Percentiles rank a stretch among this genome's conserved stretches.
Conservation (phyloP, 2,329 filamentous ascomycete genomes). For the Ramichloridium luteum region DNA sequence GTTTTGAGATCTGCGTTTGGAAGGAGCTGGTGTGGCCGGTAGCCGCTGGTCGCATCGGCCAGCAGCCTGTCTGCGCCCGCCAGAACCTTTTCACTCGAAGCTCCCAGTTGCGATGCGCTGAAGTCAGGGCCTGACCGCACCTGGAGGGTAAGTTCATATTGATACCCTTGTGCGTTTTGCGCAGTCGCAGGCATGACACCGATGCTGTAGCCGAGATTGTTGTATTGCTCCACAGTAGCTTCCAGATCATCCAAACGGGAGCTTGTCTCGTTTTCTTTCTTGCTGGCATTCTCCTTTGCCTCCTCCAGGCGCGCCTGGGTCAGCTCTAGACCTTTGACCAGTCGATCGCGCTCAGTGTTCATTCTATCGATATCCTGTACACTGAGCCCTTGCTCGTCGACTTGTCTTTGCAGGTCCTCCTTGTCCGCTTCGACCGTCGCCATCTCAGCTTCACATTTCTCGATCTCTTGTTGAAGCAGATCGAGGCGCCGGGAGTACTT, state of each 20-base stretch:
- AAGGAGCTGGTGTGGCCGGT: conserved; percentile 78
- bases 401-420: conserved; percentile 63
- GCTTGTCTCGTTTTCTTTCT: conserved; percentile 80
- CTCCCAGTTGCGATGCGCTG: conserved; percentile 38
- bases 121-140: conserved; percentile 71
- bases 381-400: conserved; percentile 87
- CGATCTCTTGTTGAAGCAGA: conserved; percentile 74
- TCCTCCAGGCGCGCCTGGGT: conserved; percentile 70
- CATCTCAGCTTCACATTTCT: conserved; percentile 63
- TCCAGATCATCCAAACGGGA: conserved; percentile 86
- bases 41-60: conserved; percentile 69
- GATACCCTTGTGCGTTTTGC: conserved; percentile 67
- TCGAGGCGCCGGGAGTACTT: conserved; percentile 75
- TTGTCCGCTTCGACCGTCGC: conserved; percentile 74
- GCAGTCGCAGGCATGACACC: conserved; percentile 78
- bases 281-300: conserved; percentile 65
- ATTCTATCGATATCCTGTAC: conserved; percentile 99
- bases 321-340: conserved; percentile 78
- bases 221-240: conserved; percentile 77
- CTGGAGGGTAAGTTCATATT: conserved; percentile 77
- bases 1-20: conserved; percentile 81
- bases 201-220: conserved; percentile 86
- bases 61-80: conserved; percentile 58
- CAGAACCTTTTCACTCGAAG: conserved; percentile 31
- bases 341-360: conserved; percentile 84